Conservation (phyloP, 176 grass and related monocot genomes). For the Saccharum spontaneum region DNA sequence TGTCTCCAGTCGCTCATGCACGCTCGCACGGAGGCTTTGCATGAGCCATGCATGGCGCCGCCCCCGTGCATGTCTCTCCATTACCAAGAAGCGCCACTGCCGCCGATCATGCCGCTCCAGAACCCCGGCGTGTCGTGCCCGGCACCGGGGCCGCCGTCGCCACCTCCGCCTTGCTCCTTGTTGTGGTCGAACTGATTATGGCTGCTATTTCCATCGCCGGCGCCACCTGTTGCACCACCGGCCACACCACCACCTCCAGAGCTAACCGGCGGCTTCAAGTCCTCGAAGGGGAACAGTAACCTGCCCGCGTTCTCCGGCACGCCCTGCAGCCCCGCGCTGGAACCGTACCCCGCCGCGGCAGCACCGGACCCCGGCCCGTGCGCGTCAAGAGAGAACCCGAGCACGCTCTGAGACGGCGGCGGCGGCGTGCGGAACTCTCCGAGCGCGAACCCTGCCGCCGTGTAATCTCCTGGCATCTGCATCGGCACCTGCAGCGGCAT, state of each 20-base stretch:
- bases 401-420: conserved; percentile 44
- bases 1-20: conserved; percentile 8
- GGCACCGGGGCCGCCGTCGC: neutral
- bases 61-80: neutral
- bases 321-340: conserved; percentile 41
- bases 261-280: conserved; percentile 61
- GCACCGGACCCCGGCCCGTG: conserved; percentile 30
- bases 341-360: conserved; percentile 33
- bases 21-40: neutral
- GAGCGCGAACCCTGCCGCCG: conserved; percentile 60
- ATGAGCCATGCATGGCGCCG: conserved; percentile 48
- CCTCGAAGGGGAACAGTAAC: conserved; percentile 77
- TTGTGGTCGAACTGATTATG: conserved; percentile 44
- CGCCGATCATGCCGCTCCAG: conserved; percentile 66
- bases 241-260: conserved; percentile 21
- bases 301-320: conserved; percentile 55
- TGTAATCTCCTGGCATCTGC: conserved; percentile 54
- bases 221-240: conserved; percentile 31
- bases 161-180: conserved; percentile 45
- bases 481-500: conserved; percentile 61
- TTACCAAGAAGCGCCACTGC: conserved; percentile 71
- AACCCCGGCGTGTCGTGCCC: conserved; percentile 48
- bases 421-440: conserved; percentile 55
- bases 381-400: conserved; percentile 67
- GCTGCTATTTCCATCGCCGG: conserved; percentile 24